Evolutionary conservation across 371 early-diverging fungal species (phyloP), one percentile per base, ranked within the genome.

Genomic region (Neoconidiobolus thromboides): DNA sequence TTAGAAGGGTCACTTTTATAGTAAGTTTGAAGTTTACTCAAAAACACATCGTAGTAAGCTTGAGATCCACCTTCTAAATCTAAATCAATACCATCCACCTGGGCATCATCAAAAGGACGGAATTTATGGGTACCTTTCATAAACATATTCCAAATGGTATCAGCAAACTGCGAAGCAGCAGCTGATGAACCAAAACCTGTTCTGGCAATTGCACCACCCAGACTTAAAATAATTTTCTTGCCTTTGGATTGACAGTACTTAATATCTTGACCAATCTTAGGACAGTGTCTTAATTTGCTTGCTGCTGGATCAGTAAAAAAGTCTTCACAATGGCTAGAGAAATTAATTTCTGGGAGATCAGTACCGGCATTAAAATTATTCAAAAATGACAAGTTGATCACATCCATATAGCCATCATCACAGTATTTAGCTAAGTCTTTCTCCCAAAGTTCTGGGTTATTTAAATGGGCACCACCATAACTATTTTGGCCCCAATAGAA

Each of bases 171-270:
- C 12, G 62, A 82, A 12, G 76, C 73, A 2, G 68, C 61, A 53
- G 80, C 76, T 42, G 68, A 67, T 0, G 62, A 58, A 0, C 64
- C 55, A 47, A 86, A 74, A 1, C 78, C 76, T 44, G 82, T 82
- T 3, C 75, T 60, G 15, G 82, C 83, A 10, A 81, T 60, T 6
- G 83, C 85, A 42, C 83, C 86, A 48, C 86, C 85, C 57, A 86
- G 71, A 46, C 80, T 79, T 9, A 86, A 64, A 42, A 82, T 55
- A 0, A 86, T 63, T 12, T 73, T 79, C 61, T 78, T 78, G 39
- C 86, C 86, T 51, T 72, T 64, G 7, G 65, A 76, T 72, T 86
- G 86, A 55, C 85, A 84, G 48, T 68, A 68, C 59, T 76, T 70
- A 56, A 85, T 79, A 60, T 82, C 86, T 56, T 56, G 42, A 7